phyloP scores from a whole-genome alignment of 1,284 basidiomycete species.

The Leucoagaricus sp. region DNA sequence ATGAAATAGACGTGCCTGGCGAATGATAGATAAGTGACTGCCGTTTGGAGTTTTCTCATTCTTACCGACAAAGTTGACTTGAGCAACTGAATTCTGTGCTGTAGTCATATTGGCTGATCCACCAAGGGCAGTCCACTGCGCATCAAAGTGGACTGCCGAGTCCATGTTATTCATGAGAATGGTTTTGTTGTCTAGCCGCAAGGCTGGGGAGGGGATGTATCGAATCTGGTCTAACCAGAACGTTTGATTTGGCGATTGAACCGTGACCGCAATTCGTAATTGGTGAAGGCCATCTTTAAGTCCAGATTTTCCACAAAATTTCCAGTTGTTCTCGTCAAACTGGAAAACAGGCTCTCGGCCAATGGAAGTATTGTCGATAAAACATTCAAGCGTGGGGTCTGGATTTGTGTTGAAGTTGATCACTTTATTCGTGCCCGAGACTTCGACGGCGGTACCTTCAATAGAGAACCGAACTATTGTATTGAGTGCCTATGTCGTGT shows the following conservation, averaged over 20 bases:
- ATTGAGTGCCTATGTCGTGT: too few relatives aligned
- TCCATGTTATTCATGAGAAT: conserved; percentile 20
- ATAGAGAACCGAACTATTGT: background rate
- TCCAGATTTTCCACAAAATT: background rate
- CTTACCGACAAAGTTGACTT: conserved; percentile 26
- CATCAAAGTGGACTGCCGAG: conserved; percentile 20
- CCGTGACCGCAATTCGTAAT: conserved; percentile 5
- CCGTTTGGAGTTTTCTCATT: background rate
- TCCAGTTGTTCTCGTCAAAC: conserved; percentile 1
- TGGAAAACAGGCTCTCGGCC: background rate
- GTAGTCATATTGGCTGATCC: conserved; percentile 21
- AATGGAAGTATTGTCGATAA: conserved; percentile 7
- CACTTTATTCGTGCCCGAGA: conserved; percentile 1
- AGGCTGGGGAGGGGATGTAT: conserved; percentile 24
- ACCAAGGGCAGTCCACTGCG: conserved; percentile 19
- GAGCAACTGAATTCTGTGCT: conserved; percentile 15
- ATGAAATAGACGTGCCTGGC: conserved; percentile 18
- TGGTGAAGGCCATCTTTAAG: conserved; percentile 21
- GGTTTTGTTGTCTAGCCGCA: conserved; percentile 17
- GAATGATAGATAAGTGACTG: background rate
- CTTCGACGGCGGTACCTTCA: conserved; percentile 2
- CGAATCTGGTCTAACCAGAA: conserved; percentile 31
- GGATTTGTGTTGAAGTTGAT: conserved; percentile 1
- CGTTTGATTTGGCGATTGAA: background rate
- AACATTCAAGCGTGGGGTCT: conserved; percentile 8